A percentile compares a stretch with the other conserved stretches of the same genome.
Evolutionary conservation across 805 yeast species (phyloP).

Genomic region (Candida chauliodis): DNA sequence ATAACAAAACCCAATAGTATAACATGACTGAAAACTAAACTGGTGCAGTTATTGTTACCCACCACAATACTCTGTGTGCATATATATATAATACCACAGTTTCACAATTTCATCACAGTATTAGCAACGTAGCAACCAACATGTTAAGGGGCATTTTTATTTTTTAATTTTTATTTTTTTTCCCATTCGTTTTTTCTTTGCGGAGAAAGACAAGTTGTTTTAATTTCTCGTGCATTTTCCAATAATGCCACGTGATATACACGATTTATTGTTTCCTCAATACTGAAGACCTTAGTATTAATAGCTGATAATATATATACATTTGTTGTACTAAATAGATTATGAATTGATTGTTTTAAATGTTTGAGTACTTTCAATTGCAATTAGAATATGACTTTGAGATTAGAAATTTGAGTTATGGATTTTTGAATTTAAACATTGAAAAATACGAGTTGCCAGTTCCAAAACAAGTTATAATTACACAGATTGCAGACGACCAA

Average conservation of each 20-base stretch:
- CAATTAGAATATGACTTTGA: not conserved
- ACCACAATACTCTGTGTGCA: no score
- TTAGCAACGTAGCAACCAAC: slow-evolving; percentile 5
- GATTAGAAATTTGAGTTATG: not conserved
- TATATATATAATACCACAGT: no score
- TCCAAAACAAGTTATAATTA: not conserved
- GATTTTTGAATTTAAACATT: not conserved
- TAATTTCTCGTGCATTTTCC: no score
- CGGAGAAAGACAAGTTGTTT: not conserved
- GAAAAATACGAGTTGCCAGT: not conserved
- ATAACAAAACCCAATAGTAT: slow-evolving; percentile 1
- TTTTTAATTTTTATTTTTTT: not conserved
- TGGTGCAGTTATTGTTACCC: no score
- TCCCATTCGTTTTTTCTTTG: not conserved
- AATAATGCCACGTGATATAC: not conserved
- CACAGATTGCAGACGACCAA: not conserved
- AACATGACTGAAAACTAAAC: not conserved
- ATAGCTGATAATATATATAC: no score
- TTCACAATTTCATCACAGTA: slow-evolving; percentile 1
- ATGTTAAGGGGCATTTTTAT: not conserved
- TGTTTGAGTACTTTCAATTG: not conserved
- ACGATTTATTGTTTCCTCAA: not conserved
- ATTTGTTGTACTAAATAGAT: no score
- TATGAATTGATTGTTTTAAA: no score
- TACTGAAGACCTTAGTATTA: no score